phyloP scores from a whole-genome alignment of 768 basidiomycete genomes.

The Hericium erinaceus region DNA sequence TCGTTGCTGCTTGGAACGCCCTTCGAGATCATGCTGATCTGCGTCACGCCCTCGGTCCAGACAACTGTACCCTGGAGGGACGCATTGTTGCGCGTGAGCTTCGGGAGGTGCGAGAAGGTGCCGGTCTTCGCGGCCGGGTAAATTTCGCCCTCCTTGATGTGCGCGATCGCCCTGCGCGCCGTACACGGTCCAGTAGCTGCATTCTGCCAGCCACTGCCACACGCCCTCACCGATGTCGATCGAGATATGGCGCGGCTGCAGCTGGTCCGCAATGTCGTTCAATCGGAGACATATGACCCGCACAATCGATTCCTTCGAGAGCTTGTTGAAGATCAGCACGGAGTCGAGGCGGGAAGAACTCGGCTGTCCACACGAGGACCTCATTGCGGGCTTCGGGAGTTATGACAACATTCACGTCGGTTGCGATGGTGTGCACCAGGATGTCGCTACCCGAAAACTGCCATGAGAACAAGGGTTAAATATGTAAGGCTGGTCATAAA shows the following conservation, averaged over 20 bases:
- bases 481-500: too few species aligned
- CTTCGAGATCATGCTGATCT: too few species aligned
- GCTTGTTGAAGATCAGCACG: conserved; percentile 86
- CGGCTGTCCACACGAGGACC: conserved; percentile 69
- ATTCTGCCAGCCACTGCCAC: conserved; percentile 56
- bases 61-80: too few species aligned
- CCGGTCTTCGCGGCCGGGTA: too few species aligned
- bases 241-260: conserved; percentile 58
- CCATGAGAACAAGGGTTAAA: background rate
- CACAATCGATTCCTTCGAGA: conserved; percentile 64
- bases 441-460: conserved; percentile 43
- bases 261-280: conserved; percentile 57
- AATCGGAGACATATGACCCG: conserved; percentile 72
- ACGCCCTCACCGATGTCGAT: conserved; percentile 61
- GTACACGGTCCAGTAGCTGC: conserved; percentile 79
- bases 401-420: conserved; percentile 53
- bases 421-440: conserved; percentile 58
- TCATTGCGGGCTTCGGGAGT: conserved; percentile 49
- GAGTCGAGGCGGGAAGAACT: conserved; percentile 81
- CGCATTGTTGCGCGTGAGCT: too few species aligned
- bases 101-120: too few species aligned
- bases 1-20: too few species aligned
- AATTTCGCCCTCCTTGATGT: conserved; percentile 30
- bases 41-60: too few species aligned
- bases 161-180: conserved; percentile 79